Conservation (phyloP, 345 rosid species). For the Theobroma cacao region DNA sequence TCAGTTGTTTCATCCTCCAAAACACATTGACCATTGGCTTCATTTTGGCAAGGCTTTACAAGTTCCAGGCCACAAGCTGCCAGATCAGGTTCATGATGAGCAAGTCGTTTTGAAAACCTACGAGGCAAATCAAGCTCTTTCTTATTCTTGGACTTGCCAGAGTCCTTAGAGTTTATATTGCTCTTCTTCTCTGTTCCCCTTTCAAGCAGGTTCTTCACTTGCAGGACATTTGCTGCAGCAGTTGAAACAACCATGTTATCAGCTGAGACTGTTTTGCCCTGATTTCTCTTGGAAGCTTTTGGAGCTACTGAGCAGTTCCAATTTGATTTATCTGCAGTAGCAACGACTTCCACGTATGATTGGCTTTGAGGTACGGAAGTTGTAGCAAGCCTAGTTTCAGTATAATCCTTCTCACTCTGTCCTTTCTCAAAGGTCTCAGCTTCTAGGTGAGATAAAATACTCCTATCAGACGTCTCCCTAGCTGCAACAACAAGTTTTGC, state of each 20-base stretch:
- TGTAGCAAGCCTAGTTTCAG: constrained; percentile 14
- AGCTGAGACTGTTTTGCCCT: not conserved
- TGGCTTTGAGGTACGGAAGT: not conserved
- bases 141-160: constrained; percentile 16
- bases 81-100: constrained; percentile 24
- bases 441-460: constrained; percentile 21
- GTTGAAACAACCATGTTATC: constrained; percentile 12
- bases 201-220: constrained; percentile 19
- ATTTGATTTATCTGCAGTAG: constrained; percentile 17
- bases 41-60: constrained; percentile 5
- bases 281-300: constrained; percentile 17
- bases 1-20: constrained; percentile 20
- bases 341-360: no score
- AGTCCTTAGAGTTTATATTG: constrained; percentile 19
- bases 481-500: constrained; percentile 28
- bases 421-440: constrained; percentile 20
- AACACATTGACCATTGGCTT: not conserved
- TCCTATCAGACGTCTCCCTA: constrained; percentile 26
- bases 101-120: constrained; percentile 23
- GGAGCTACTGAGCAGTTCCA: constrained; percentile 7
- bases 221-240: constrained; percentile 24
- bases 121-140: constrained; percentile 22
- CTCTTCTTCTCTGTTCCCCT: constrained; percentile 7
- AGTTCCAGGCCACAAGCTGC: not conserved
- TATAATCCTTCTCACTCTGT: constrained; percentile 7